These are phyloP conservation scores for Septoria linicola DNA, from an alignment of 2,329 filamentous ascomycete species.

Conservation along the genomic window DNA sequence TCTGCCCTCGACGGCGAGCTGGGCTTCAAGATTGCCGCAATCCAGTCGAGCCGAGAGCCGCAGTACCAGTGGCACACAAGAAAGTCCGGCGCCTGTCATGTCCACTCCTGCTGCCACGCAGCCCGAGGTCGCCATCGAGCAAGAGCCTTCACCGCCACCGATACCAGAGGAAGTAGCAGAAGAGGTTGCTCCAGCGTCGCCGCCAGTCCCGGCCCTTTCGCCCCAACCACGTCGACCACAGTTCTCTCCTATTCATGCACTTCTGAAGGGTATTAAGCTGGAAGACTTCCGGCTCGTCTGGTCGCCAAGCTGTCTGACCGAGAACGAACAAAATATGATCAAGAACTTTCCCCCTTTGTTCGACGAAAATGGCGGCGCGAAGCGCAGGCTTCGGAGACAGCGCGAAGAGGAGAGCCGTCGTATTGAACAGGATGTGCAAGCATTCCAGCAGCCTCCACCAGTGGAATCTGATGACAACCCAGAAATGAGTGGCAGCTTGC, in stretches of 20 bases:
- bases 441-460: conserved; percentile 49
- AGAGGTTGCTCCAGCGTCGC: conserved; percentile 9
- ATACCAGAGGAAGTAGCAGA: conserved; percentile 14
- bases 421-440: conserved; percentile 52
- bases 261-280: conserved; percentile 43
- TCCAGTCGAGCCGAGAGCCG: conserved; percentile 72
- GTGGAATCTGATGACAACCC: conserved; percentile 68
- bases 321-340: conserved; percentile 53
- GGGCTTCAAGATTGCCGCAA: conserved; percentile 72
- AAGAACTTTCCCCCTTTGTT: conserved; percentile 73
- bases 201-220: conserved; percentile 1
- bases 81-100: conserved; percentile 67
- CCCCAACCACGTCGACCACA: conserved; percentile 20
- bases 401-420: conserved; percentile 59
- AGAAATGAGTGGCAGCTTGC: conserved; percentile 76
- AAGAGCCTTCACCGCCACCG: conserved; percentile 21
- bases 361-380: conserved; percentile 76
- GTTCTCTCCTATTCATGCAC: conserved; percentile 36
- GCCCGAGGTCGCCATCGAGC: conserved; percentile 9
- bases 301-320: conserved; percentile 46
- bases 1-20: conserved; percentile 89
- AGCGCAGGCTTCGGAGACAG: conserved; percentile 69
- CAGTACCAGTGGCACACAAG: conserved; percentile 75
- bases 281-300: conserved; percentile 56
- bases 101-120: conserved; percentile 24